Evolutionary conservation across 805 yeast genomes (phyloP).

Genomic region (Metschnikowia aberdeeniae): DNA sequence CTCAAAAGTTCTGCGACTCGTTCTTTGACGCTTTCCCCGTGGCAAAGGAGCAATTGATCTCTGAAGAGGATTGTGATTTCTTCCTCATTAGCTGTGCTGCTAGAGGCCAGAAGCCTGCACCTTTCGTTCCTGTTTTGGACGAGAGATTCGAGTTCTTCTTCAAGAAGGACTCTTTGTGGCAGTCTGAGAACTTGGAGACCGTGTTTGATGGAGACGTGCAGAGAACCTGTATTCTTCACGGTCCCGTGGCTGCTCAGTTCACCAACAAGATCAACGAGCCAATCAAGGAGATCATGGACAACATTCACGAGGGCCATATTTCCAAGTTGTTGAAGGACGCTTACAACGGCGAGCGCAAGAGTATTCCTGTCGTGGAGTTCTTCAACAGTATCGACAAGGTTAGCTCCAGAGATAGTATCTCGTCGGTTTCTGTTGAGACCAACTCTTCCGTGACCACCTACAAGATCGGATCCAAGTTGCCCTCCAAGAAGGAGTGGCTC

Average conservation of each 20-base stretch:
- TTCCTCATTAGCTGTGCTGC: conserved; percentile 79
- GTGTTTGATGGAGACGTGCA: conserved; percentile 95
- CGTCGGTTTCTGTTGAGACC: conserved; percentile 35
- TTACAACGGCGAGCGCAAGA: conserved; percentile 65
- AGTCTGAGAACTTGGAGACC: conserved; percentile 93
- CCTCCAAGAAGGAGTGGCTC: conserved; percentile 57
- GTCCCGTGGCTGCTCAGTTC: conserved; percentile 96
- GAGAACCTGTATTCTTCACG: conserved; percentile 98
- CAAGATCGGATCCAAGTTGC: conserved; percentile 36
- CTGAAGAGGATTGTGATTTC: conserved; percentile 93
- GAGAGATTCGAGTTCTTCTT: conserved; percentile 93
- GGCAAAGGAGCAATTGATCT: conserved; percentile 76
- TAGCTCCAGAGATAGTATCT: conserved; percentile 14
- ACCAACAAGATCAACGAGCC: conserved; percentile 88
- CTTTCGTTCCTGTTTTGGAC: conserved; percentile 93
- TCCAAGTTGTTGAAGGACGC: conserved; percentile 59
- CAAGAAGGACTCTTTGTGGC: conserved; percentile 99
- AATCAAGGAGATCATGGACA: conserved; percentile 82
- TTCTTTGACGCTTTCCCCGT: conserved; percentile 68
- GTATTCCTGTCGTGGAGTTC: conserved; percentile 85
- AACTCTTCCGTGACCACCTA: conserved; percentile 29
- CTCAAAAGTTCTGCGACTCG: conserved; percentile 54
- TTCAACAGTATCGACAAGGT: conserved; percentile 59
- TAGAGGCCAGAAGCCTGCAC: conserved; percentile 94
- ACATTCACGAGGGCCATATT: conserved; percentile 88